phyloP scores from a whole-genome alignment of 2,329 filamentous ascomycete genomes.

The Pestalotiopsis sp. region DNA sequence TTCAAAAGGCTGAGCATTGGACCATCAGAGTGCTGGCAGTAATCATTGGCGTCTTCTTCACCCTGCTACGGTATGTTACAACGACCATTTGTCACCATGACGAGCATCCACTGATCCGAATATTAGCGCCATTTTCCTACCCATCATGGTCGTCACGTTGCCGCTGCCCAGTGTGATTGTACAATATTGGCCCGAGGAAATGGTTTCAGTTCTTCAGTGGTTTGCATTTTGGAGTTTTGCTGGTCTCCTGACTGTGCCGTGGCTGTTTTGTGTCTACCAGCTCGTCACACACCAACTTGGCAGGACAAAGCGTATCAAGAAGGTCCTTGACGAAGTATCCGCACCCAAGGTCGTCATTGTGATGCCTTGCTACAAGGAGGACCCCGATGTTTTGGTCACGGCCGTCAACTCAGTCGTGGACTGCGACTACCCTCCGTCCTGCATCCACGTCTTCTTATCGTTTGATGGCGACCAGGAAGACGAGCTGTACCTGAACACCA shows the following conservation, averaged over 20 bases:
- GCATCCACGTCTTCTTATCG: constrained; percentile 92
- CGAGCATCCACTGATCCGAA: constrained; percentile 17
- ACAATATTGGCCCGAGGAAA: constrained; percentile 67
- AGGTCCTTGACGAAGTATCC: constrained; percentile 79
- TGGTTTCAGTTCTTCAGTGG: constrained; percentile 81
- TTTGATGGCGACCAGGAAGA: constrained; percentile 92
- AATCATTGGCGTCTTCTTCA: constrained; percentile 73
- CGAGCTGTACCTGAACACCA: constrained; percentile 84
- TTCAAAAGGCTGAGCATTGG: constrained; percentile 86
- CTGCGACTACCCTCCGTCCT: constrained; percentile 89
- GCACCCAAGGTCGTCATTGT: constrained; percentile 95
- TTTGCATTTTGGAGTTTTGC: constrained; percentile 96
- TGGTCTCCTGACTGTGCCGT: constrained; percentile 81
- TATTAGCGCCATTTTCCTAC: constrained; percentile 77
- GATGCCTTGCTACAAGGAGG: constrained; percentile 96
- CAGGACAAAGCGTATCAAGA: constrained; percentile 78
- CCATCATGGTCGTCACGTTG: constrained; percentile 91
- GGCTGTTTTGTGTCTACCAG: constrained; percentile 91
- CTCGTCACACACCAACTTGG: constrained; percentile 87
- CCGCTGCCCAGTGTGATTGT: constrained; percentile 77
- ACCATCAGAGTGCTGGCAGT: constrained; percentile 79
- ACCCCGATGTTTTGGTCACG: constrained; percentile 79
- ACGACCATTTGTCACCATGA: neutral
- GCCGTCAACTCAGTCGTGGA: constrained; percentile 91
- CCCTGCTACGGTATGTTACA: constrained; percentile 67